These are phyloP conservation scores for Colletotrichum scovillei DNA, from an alignment of 2,329 filamentous ascomycete species.

Conservation along the genomic window DNA sequence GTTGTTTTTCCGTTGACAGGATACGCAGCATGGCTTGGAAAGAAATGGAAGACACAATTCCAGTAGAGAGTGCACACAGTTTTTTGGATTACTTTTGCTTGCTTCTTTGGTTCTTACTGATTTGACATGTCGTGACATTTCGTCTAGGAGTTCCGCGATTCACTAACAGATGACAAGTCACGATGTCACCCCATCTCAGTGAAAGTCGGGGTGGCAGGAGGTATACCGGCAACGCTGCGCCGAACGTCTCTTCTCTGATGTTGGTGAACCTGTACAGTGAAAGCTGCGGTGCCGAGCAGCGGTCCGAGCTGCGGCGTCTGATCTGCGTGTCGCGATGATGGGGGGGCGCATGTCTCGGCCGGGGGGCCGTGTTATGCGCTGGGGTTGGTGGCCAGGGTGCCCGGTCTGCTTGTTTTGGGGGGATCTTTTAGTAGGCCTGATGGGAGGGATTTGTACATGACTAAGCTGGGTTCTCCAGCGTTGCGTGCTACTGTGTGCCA, in stretches of 20 bases:
- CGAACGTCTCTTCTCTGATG: not conserved
- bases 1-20: constrained; percentile 30
- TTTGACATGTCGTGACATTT: not conserved
- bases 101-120: not conserved
- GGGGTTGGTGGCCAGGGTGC: too few relatives aligned
- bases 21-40: constrained; percentile 36
- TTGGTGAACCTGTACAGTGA: not conserved
- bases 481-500: too few relatives aligned
- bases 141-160: not conserved
- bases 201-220: not conserved
- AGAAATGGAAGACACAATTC: constrained; percentile 36
- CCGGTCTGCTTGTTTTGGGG: not conserved
- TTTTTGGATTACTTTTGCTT: not conserved
- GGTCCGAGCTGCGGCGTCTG: constrained; percentile 7
- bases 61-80: constrained; percentile 36
- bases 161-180: constrained; percentile 9
- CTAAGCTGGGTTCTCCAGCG: not conserved
- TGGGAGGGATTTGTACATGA: not conserved
- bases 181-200: not conserved
- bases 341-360: not conserved
- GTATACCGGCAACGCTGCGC: not conserved
- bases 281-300: not conserved
- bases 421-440: not conserved
- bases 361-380: not conserved
- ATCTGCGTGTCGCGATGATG: constrained; percentile 3